These are phyloP conservation scores for Tylopilus subfusipes DNA, from an alignment of 768 basidiomycete genomes.

Conservation along the genomic window DNA sequence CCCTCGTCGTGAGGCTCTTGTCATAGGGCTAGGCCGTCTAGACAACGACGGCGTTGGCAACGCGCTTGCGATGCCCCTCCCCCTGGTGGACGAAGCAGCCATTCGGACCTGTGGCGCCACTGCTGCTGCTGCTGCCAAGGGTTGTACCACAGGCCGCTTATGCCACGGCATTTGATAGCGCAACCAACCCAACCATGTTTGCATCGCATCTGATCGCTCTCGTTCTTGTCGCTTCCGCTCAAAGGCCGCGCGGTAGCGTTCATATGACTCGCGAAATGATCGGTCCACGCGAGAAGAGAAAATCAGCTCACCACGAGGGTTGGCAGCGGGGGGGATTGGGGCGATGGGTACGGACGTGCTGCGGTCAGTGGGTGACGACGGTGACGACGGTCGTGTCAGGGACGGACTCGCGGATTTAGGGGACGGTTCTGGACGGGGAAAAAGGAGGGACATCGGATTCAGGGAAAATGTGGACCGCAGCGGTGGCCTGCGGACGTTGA, in stretches of 20 bases:
- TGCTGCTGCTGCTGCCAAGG: background rate
- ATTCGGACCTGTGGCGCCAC: constrained; percentile 20
- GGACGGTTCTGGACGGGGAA: constrained; percentile 29
- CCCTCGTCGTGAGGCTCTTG: constrained; percentile 28
- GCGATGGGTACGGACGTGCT: constrained; percentile 44
- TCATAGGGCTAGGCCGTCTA: constrained; percentile 33
- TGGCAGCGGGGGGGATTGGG: constrained; percentile 84
- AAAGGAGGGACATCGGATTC: constrained; percentile 38
- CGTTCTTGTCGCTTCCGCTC: constrained; percentile 73
- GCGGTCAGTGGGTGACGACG: constrained; percentile 37
- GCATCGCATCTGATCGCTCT: constrained; percentile 38
- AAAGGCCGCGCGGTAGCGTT: constrained; percentile 84
- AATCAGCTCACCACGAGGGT: constrained; percentile 94
- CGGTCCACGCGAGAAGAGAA: constrained; percentile 87
- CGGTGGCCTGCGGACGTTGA: constrained; percentile 86
- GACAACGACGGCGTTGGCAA: constrained; percentile 31
- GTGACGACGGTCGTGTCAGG: constrained; percentile 25
- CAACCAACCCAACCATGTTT: constrained; percentile 32
- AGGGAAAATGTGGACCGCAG: constrained; percentile 55
- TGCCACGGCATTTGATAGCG: constrained; percentile 30
- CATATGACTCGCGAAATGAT: constrained; percentile 85
- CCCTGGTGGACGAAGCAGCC: constrained; percentile 25
- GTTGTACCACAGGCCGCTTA: constrained; percentile 7
- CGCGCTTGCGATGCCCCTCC: constrained; percentile 23
- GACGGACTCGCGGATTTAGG: constrained; percentile 21